Conservation (phyloP, 1,284 basidiomycete genomes). For the Hypsizygus ulmarius region DNA sequence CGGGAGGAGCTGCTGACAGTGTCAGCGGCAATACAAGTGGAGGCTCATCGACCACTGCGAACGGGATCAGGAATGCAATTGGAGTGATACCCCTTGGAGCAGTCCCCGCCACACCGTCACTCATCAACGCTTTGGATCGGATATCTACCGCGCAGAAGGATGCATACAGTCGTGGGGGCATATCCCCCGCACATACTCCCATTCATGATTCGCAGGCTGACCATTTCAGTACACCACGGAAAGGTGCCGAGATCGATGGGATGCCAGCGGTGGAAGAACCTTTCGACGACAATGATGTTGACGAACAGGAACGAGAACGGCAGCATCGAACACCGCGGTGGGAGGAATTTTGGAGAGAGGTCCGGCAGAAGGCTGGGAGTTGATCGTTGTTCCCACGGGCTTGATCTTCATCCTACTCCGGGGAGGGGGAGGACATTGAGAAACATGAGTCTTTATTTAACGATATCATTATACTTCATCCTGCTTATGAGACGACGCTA, state of each 20-base stretch:
- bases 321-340: slow-evolving; percentile 32
- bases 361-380: slow-evolving; percentile 33
- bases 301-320: slow-evolving; percentile 15
- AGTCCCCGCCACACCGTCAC: slow-evolving; percentile 59
- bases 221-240: background rate
- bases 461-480: slow-evolving; percentile 8
- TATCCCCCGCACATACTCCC: slow-evolving; percentile 7
- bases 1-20: slow-evolving; percentile 1
- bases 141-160: slow-evolving; percentile 52
- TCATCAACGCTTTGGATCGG: slow-evolving; percentile 57
- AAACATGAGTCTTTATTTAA: slow-evolving; percentile 8
- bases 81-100: slow-evolving; percentile 24
- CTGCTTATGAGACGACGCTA: slow-evolving; percentile 6
- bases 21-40: slow-evolving; percentile 3
- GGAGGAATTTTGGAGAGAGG: slow-evolving; percentile 51
- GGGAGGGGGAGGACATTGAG: background rate
- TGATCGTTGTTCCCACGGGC: slow-evolving; percentile 1
- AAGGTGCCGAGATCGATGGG: slow-evolving; percentile 10
- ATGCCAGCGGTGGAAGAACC: slow-evolving; percentile 14
- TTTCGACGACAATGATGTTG: slow-evolving; percentile 9
- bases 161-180: slow-evolving; percentile 33
- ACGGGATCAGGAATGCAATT: slow-evolving; percentile 5
- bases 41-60: slow-evolving; percentile 10
- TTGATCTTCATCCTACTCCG: background rate
- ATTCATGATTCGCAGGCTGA: slow-evolving; percentile 1